phyloP scores from a whole-genome alignment of 2,329 filamentous ascomycete genomes.

The Chrysosporium keratinophilum region DNA sequence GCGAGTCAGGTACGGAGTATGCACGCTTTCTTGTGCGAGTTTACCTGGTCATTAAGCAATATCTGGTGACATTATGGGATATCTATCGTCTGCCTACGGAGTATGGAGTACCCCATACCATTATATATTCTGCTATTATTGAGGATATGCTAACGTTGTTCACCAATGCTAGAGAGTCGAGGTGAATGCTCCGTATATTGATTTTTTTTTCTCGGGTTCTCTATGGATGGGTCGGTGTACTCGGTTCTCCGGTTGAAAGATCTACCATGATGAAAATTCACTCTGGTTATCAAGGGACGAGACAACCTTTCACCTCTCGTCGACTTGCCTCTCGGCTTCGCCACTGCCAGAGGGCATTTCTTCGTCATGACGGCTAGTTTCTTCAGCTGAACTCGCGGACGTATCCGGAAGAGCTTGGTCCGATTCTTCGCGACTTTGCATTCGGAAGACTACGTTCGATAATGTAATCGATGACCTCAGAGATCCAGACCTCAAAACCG shows the following conservation, averaged over 20 bases:
- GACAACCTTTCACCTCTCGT: no score
- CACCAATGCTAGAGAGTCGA: constrained; percentile 5
- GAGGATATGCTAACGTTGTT: not conserved
- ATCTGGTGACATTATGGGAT: not conserved
- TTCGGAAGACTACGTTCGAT: constrained; percentile 2
- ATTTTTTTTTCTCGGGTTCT: no score
- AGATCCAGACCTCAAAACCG: not conserved
- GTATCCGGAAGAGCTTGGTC: not conserved
- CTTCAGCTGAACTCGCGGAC: not conserved
- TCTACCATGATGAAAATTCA: constrained; percentile 7
- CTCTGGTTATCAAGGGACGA: constrained; percentile 9
- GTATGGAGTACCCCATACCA: no score
- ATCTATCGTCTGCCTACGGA: not conserved
- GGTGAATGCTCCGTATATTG: not conserved
- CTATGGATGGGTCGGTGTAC: no score
- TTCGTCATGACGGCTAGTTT: not conserved
- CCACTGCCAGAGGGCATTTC: not conserved
- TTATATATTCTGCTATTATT: not conserved
- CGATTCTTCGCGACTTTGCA: constrained; percentile 12
- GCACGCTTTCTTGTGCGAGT: not conserved
- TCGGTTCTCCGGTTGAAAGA: not conserved
- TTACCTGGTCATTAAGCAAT: not conserved
- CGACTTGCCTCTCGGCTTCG: not conserved
- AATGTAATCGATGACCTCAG: not conserved
- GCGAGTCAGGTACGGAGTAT: constrained; percentile 6